Evolutionary conservation across 1,139 yeast species (phyloP), one percentile per base, ranked within the genome.

Genomic region (Suhomyces wounanorum): DNA sequence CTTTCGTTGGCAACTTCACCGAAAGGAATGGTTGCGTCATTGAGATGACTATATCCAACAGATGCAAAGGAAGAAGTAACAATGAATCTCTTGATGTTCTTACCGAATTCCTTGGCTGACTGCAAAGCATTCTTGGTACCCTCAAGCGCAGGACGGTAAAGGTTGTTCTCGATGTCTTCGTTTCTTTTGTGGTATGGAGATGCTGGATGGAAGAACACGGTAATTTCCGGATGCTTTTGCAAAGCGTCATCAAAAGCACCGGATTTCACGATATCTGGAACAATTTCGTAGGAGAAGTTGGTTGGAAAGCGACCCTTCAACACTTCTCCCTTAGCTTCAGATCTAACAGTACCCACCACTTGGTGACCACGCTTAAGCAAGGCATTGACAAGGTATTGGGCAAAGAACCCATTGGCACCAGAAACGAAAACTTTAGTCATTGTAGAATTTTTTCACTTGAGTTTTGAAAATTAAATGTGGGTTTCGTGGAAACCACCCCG

Each of bases 261-360:
- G 33, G 61, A 55, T 3, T 11, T 59, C 56, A 18, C 44, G 18
- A 41, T 62, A 52, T 44, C 59, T 2, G 45, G 59, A 5, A 72
- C 68, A 23, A 71, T 57, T 35, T 61, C 74, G 53, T 65, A 70
- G 2, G 54, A 30, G 48, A 72, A 73, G 11, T 25, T 26, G 28
- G 52, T 42, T 8, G 57, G 56, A 14, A 26, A 25, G 25, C 52
- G 40, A 10, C 61, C 56, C 16, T 57, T 56, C 16, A 64, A 55
- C 35, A 17, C 25, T 11, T 41, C 25, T 8, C 44, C 44, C 23
- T 41, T 41, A 1, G 21, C 44, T 18, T 30, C 44, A n/a, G 36
- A 13, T 60, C 90, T 72, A 3, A 81, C 88, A 1, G 86, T 76
- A 8, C 87, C 88, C 21, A 84, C 70, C 6, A 85, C 89, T 2